Base-by-base conservation (phyloP, 2,329 filamentous ascomycete genomes). In the Endoconidiophora laricicola region DNA sequence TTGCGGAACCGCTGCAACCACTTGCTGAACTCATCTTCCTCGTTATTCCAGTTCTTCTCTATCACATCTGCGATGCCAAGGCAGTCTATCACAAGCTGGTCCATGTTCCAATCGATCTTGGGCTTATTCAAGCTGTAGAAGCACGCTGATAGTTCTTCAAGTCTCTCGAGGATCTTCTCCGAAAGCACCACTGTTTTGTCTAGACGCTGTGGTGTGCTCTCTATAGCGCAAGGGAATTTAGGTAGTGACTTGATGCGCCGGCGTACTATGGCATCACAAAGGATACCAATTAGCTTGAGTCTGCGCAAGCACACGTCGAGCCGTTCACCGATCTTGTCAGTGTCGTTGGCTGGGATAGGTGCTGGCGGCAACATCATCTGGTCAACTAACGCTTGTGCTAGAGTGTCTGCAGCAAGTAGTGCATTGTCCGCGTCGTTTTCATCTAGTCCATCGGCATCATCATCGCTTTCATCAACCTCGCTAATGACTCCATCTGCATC, bases 1-100 rank as follows among this genome's bases (percentile, higher is more conserved):
- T 61, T 58, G 58, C 71, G 69, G 55, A 77, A 78, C 54, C 71
- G 74, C 9, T 66, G 69, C n/a, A 73, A 77, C 87, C 87, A 94
- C 14, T 74, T 69, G 0, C 79, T 82, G 59, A 93, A 94, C 58
- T 82, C 84, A 58, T 94, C 87, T 16, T 74, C 70, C 44, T 72
- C 64, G 0, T 73, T 79, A 2, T 73, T 64, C 83, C 83, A 88
- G 18, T 71, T 69, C 52, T 69, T 65, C 46, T 67, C 66, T 10
- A 85, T 63, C 44, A 80, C 59, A 50, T 75, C 70, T 0, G 73
- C 70, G 0, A 71, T 73, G 0, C 63, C 66, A 56, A 74, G 73
- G 0, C 81, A 79, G 46, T 78, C 72, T 1, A 68, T 65, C 53
- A 79, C 77, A 57, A 79, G 80, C 39, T 71, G 67, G 3, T 74